Percentiles rank a stretch among this genome's conserved stretches.
Evolutionary conservation across 2,329 filamentous ascomycete species (phyloP).

Genomic region (Furcasterigmium sp.): DNA sequence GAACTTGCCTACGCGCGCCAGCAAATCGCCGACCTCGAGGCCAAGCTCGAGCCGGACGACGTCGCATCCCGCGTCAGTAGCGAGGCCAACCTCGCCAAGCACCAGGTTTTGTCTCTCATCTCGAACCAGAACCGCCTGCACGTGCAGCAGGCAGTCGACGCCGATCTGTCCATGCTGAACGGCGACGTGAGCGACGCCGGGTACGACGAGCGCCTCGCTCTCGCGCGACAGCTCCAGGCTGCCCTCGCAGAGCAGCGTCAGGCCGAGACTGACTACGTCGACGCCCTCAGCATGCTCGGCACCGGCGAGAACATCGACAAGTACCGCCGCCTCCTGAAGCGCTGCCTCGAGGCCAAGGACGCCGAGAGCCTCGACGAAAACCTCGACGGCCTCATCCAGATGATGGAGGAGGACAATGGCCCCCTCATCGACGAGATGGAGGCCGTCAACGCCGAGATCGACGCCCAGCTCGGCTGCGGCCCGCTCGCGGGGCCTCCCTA

Average conservation of each 20-base stretch:
- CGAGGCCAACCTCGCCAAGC: constrained; percentile 45
- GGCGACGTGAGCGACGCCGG: constrained; percentile 41
- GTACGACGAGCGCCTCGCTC: constrained; percentile 48
- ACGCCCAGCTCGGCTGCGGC: constrained; percentile 15
- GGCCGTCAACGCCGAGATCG: constrained; percentile 18
- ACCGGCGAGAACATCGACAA: constrained; percentile 69
- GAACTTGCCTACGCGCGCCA: constrained; percentile 59
- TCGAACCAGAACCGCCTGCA: constrained; percentile 48
- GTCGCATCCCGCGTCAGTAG: constrained; percentile 41
- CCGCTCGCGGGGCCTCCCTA: too few species aligned
- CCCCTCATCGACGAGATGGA: constrained; percentile 28
- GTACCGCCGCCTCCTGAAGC: constrained; percentile 64
- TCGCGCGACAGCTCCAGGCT: constrained; percentile 53
- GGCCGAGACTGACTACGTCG: constrained; percentile 63
- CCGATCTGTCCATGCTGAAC: constrained; percentile 44
- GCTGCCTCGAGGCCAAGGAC: constrained; percentile 63
- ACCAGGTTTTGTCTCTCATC: constrained; percentile 43
- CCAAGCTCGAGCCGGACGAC: constrained; percentile 50
- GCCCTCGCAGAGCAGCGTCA: constrained; percentile 55
- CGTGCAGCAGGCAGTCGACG: constrained; percentile 46
- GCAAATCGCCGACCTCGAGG: constrained; percentile 53
- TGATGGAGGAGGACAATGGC: constrained; percentile 59
- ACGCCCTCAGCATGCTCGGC: constrained; percentile 62
- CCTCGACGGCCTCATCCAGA: constrained; percentile 53
- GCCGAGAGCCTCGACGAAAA: constrained; percentile 63